phyloP scores from a whole-genome alignment of 2,329 filamentous ascomycete genomes.

The Fusarium verticillioides region DNA sequence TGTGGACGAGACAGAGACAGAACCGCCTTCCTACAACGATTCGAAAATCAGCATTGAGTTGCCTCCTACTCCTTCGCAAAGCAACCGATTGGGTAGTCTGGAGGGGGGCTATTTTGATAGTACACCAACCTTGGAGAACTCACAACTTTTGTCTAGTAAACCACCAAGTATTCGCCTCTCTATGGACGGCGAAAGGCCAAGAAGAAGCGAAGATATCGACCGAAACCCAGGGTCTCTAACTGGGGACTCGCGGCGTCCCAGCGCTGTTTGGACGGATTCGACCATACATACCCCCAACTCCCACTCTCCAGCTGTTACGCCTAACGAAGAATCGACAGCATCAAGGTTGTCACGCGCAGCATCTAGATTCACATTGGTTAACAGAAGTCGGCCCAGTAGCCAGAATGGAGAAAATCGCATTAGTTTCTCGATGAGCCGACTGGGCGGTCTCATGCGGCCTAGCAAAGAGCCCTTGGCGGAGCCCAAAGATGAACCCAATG shows the following conservation, averaged over 20 bases:
- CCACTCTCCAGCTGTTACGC: slow-evolving; percentile 54
- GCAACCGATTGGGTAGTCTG: slow-evolving; percentile 31
- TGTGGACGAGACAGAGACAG: slow-evolving; percentile 58
- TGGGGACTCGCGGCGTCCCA: slow-evolving; percentile 60
- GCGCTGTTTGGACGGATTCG: slow-evolving; percentile 61
- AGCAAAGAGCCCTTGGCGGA: slow-evolving; percentile 58
- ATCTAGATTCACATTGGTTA: slow-evolving; percentile 61
- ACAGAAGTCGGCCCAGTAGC: slow-evolving; percentile 66
- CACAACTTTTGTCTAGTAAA: slow-evolving; percentile 46
- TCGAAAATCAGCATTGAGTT: slow-evolving; percentile 57
- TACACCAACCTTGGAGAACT: slow-evolving; percentile 35
- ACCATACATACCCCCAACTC: slow-evolving; percentile 51
- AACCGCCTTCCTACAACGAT: slow-evolving; percentile 70
- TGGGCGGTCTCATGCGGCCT: slow-evolving; percentile 62
- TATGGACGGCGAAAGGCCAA: slow-evolving; percentile 62
- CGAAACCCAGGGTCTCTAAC: slow-evolving; percentile 49
- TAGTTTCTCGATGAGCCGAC: slow-evolving; percentile 66
- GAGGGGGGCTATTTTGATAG: slow-evolving; percentile 46
- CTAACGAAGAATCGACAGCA: slow-evolving; percentile 64
- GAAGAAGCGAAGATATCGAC: slow-evolving; percentile 61
- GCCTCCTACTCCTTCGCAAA: slow-evolving; percentile 40
- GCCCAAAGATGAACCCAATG: slow-evolving; percentile 42
- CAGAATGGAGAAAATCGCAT: slow-evolving; percentile 69
- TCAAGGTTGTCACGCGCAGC: slow-evolving; percentile 68
- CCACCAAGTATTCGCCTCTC: slow-evolving; percentile 66